Evolutionary conservation across 306 rosid species (phyloP).

Genomic region (Quercus cerris): DNA sequence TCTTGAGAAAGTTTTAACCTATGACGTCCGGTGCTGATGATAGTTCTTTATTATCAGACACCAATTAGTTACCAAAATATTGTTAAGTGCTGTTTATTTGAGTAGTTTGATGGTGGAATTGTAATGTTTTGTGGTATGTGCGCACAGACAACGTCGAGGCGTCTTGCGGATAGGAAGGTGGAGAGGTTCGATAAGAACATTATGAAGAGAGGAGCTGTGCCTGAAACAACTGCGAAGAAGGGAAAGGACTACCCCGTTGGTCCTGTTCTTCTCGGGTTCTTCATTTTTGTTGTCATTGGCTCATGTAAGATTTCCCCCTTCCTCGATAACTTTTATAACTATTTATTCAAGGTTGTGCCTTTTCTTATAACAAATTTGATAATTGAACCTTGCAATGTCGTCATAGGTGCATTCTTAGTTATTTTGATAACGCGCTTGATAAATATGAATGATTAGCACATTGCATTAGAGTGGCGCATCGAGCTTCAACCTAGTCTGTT

Average conservation of each 20-base stretch:
- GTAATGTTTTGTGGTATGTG: not conserved
- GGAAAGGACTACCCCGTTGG: conserved; percentile 94
- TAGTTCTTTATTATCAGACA: too few relatives aligned
- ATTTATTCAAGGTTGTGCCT: not conserved
- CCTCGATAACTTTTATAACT: not conserved
- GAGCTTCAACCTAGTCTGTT: too few relatives aligned
- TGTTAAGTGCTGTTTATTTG: not conserved
- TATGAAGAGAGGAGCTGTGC: conserved; percentile 84
- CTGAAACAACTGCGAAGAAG: conserved; percentile 76
- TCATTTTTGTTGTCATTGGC: conserved; percentile 91
- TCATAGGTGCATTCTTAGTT: not conserved
- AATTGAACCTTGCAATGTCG: not conserved
- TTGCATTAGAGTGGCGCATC: not conserved
- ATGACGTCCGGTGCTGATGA: too few relatives aligned
- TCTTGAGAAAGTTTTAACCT: too few relatives aligned
- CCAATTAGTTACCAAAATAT: too few relatives aligned
- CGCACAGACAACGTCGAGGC: conserved; percentile 87
- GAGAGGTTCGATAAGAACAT: conserved; percentile 90
- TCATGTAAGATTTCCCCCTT: conserved; percentile 60
- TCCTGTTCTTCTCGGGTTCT: conserved; percentile 87
- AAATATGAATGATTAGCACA: not conserved
- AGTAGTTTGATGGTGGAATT: conserved; percentile 1
- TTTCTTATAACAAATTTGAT: not conserved
- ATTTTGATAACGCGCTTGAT: not conserved
- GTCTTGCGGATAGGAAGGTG: conserved; percentile 89